Conservation (phyloP, 2,329 filamentous ascomycete species). For the Pseudogymnoascus sp. region DNA sequence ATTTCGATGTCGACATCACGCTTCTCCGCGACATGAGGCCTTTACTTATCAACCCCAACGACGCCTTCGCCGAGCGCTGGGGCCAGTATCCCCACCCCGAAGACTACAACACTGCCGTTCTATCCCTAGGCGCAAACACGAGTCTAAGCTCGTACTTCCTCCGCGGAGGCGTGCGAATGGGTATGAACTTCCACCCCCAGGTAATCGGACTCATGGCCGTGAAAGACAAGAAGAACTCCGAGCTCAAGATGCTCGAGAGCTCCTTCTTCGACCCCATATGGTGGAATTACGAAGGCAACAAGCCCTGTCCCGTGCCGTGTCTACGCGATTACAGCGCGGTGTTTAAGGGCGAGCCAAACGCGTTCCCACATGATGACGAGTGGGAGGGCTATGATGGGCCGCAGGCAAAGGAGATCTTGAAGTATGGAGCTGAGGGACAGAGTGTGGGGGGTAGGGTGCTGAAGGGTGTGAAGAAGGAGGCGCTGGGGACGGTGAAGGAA, state of each 20-base stretch:
- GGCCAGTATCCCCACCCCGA: conserved; percentile 41
- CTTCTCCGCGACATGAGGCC: conserved; percentile 48
- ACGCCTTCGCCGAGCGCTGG: conserved; percentile 46
- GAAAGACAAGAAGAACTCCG: conserved; percentile 44
- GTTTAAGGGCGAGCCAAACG: conserved; percentile 39
- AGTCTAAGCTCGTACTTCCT: conserved; percentile 46
- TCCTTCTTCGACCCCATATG: conserved; percentile 49
- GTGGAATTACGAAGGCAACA: conserved; percentile 40
- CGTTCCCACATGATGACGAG: conserved; percentile 37
- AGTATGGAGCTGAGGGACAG: neutral
- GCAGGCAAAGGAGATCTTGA: conserved; percentile 28
- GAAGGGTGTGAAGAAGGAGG: conserved; percentile 11
- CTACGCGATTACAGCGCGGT: conserved; percentile 43
- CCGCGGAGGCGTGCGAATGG: conserved; percentile 47
- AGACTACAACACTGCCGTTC: conserved; percentile 49
- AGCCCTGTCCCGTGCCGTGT: conserved; percentile 42
- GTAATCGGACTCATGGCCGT: conserved; percentile 48
- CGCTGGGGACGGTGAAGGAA: conserved; percentile 14
- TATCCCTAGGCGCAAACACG: conserved; percentile 46
- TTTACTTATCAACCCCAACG: conserved; percentile 38
- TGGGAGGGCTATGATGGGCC: conserved; percentile 44
- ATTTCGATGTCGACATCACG: conserved; percentile 48
- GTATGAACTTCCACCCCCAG: conserved; percentile 47
- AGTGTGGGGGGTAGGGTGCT: neutral
- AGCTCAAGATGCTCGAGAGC: conserved; percentile 48